Conservation (phyloP, 2,329 filamentous ascomycete genomes). For the Trichophyton benhamiae region DNA sequence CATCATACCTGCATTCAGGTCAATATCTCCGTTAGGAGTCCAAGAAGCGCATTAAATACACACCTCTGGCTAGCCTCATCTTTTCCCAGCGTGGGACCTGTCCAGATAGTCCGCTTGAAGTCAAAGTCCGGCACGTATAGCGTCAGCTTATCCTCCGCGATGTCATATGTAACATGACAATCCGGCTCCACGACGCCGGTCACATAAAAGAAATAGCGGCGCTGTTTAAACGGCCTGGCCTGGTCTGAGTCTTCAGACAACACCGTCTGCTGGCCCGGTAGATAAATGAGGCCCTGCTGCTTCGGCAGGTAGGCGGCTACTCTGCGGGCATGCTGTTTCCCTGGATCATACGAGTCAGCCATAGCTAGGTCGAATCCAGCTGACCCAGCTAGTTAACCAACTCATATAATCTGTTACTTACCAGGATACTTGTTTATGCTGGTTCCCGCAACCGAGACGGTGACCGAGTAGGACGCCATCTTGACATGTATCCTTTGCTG, state of each 20-base stretch:
- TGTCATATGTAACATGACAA: slow-evolving; percentile 46
- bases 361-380: neutral
- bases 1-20: slow-evolving; percentile 42
- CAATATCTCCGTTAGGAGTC: no score
- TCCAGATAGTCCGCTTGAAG: slow-evolving; percentile 34
- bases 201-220: slow-evolving; percentile 51
- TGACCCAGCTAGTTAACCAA: no score
- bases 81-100: slow-evolving; percentile 29
- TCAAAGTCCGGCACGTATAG: slow-evolving; percentile 64
- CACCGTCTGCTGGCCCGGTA: slow-evolving; percentile 40
- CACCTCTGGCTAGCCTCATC: slow-evolving; percentile 48
- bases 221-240: slow-evolving; percentile 42
- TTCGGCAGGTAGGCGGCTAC: slow-evolving; percentile 34
- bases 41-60: slow-evolving; percentile 12
- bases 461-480: slow-evolving; percentile 17
- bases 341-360: slow-evolving; percentile 18
- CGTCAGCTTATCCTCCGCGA: slow-evolving; percentile 48
- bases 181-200: slow-evolving; percentile 43
- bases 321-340: slow-evolving; percentile 39
- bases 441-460: slow-evolving; percentile 19
- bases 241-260: slow-evolving; percentile 49
- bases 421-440: slow-evolving; percentile 32
- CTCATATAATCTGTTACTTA: slow-evolving; percentile 14
- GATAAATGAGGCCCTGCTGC: slow-evolving; percentile 41
- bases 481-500: neutral